Evolutionary conservation across 116 monocot genomes (phyloP).

Genomic region (Dioscorea cayenensis): DNA sequence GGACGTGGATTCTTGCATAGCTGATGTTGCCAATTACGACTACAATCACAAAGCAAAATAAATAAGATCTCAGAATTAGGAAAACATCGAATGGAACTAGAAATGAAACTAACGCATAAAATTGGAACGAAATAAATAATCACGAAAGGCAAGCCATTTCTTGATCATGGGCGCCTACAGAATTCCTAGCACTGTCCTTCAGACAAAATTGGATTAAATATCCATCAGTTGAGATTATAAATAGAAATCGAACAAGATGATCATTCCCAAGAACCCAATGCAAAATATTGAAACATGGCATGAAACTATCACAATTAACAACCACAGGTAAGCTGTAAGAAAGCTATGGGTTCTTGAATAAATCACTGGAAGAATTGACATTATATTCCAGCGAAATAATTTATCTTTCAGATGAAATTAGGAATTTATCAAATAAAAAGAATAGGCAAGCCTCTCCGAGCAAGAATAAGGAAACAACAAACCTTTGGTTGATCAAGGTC

Average conservation of each 20-base stretch:
- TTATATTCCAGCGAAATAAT: background rate
- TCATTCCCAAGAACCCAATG: background rate
- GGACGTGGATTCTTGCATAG: slow-evolving; percentile 45
- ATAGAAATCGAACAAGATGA: no score
- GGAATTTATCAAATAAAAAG: background rate
- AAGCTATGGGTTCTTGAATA: no score
- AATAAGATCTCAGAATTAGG: background rate
- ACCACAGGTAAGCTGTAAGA: no score
- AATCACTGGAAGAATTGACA: background rate
- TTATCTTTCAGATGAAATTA: background rate
- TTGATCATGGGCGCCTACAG: no score
- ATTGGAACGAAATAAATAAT: no score
- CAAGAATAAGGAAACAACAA: background rate
- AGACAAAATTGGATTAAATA: background rate
- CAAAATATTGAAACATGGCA: background rate
- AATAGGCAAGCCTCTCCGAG: background rate
- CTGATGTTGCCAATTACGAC: slow-evolving; percentile 52
- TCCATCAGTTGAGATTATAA: no score
- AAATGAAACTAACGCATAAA: background rate
- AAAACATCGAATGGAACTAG: background rate
- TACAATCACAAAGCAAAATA: slow-evolving; percentile 6
- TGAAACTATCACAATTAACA: background rate
- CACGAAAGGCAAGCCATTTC: no score
- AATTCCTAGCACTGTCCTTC: background rate
- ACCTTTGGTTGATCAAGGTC: slow-evolving; percentile 67